Percentiles rank a stretch among this genome's conserved stretches.
Conservation (phyloP, 2,329 filamentous ascomycete species). For the Microdochium bolleyi region DNA sequence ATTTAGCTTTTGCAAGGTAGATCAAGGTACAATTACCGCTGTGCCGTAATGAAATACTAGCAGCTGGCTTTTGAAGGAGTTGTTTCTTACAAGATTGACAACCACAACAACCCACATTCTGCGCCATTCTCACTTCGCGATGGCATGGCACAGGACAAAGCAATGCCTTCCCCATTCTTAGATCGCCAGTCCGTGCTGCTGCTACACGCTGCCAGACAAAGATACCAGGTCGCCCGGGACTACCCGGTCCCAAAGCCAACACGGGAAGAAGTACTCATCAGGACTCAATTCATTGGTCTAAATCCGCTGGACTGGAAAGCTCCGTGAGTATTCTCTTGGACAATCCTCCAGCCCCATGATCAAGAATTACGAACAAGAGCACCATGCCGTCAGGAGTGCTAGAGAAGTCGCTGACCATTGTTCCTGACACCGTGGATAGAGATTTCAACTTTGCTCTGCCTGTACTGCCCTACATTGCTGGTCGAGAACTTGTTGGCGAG, state of each 20-base stretch:
- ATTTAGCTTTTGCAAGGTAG: too few species aligned
- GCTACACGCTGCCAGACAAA: constrained; percentile 38
- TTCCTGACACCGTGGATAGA: constrained; percentile 24
- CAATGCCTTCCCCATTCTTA: not conserved
- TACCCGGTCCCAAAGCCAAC: constrained; percentile 44
- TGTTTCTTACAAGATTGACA: too few species aligned
- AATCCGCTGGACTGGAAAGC: constrained; percentile 75
- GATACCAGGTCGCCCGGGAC: constrained; percentile 35
- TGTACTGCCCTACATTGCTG: constrained; percentile 58
- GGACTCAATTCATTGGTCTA: constrained; percentile 56
- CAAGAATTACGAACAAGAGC: too few species aligned
- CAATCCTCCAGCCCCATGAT: not conserved
- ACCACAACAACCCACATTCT: too few species aligned
- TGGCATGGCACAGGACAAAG: not conserved
- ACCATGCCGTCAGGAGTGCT: too few species aligned
- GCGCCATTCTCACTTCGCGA: not conserved
- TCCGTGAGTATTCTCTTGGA: constrained; percentile 39
- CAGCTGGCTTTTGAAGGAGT: too few species aligned
- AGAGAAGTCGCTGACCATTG: not conserved
- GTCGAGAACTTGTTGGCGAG: constrained; percentile 60
- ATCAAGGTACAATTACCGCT: too few species aligned
- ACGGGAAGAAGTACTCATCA: constrained; percentile 40
- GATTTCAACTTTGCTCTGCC: constrained; percentile 67
- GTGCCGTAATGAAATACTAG: too few species aligned
- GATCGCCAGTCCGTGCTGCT: constrained; percentile 36